A percentile compares a stretch with the other conserved stretches of the same genome.
These are phyloP conservation scores for Thraustotheca clavata DNA, from an alignment of 352 stramenopile genomes.

Conservation along the genomic window DNA sequence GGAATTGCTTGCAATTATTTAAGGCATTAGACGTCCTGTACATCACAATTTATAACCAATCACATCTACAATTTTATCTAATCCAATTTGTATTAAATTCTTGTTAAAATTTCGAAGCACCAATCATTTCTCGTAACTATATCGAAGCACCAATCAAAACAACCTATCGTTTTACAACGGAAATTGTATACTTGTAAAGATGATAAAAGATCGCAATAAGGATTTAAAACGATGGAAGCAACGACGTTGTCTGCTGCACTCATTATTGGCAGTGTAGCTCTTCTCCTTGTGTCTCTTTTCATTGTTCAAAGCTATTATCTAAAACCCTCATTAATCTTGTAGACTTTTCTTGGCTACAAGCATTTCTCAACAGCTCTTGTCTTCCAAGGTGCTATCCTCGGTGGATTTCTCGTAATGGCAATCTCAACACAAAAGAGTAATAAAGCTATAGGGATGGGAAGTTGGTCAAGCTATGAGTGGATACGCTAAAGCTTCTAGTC, in stretches of 20 bases:
- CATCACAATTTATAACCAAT: too few species aligned
- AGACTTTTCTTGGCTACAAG: constrained; percentile 21
- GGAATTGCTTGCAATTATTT: too few species aligned
- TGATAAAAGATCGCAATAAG: not conserved
- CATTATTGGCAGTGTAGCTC: constrained; percentile 3
- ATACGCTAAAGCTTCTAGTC: not conserved
- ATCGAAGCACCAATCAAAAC: too few species aligned
- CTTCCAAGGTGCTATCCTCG: constrained; percentile 15
- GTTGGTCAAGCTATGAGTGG: not conserved
- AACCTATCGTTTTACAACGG: too few species aligned
- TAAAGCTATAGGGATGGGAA: constrained; percentile 7
- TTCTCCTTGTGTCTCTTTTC: constrained; percentile 8
- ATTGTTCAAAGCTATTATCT: not conserved
- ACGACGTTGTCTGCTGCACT: not conserved
- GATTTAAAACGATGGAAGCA: not conserved
- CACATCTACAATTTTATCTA: too few species aligned
- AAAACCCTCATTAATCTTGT: not conserved
- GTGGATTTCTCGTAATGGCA: constrained; percentile 7
- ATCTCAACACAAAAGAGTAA: not conserved
- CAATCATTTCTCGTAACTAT: too few species aligned
- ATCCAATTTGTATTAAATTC: too few species aligned
- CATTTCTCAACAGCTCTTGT: constrained; percentile 18
- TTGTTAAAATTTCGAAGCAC: too few species aligned
- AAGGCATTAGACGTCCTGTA: too few species aligned
- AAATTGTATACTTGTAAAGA: too few species aligned